Evolutionary conservation across 1,284 basidiomycete genomes (phyloP), one percentile per base, ranked within the genome.

Genomic region (Pascua sp.): DNA sequence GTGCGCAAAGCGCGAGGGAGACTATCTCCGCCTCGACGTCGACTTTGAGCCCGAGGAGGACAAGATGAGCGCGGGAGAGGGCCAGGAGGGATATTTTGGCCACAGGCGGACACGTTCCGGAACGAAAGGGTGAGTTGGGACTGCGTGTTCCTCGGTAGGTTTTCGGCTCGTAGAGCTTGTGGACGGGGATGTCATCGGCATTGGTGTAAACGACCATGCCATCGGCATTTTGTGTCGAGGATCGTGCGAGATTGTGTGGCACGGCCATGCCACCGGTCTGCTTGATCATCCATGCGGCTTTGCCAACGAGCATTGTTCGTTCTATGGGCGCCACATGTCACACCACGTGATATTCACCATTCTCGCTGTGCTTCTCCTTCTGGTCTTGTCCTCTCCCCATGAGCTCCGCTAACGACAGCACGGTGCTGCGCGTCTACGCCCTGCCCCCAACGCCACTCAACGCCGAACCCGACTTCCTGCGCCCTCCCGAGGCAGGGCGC

Each of bases 401-500:
- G 11, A 4, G 32, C 12, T 4, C 9, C 24, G 46, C 49, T 56
- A 15, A 49, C 57, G 8, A 79, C 24, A 78, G 83, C 41, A 81
- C 84, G 10, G 78, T 82, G 1, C 79, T 95, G 10, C 84, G 90
- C 7, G 87, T 93, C 3, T 91, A 86, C 72, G 85, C 88, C 24
- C 88, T 88, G 0, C 88, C 90, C 56, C 84, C 83, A 3, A 91
- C 89, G 48, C 83, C 85, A 0, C 63, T 77, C 50, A 49, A 63
- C 36, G 76, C 60, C 75, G 78, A 43, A 71, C 78, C 66, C 32
- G 61, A 64, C 24, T 61, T 87, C 66, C 83, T 97, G 47, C 83
- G 81, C 36, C 90, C 91, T 0, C 95, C 95, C 0, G 79, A 82
- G 0, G 71, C 86, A 42, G 88, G 91, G 67, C 91, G 91, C 79